Percentiles rank a stretch among this genome's conserved stretches.
Conservation (phyloP, 1,284 basidiomycete genomes). For the Ganoderma meredithae region DNA sequence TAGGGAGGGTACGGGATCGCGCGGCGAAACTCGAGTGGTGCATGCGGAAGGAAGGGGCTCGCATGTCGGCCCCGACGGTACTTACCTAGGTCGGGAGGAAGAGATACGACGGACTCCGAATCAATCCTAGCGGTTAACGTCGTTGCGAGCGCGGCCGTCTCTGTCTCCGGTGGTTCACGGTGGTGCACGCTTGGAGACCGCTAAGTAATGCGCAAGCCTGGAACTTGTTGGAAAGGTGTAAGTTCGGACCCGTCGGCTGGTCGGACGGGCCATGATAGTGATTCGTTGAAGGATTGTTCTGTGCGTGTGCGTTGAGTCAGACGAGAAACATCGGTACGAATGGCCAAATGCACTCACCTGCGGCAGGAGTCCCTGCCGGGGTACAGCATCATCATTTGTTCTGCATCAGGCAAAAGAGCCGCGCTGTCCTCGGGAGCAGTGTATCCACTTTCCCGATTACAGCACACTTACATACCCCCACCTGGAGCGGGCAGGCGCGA, state of each 20-base stretch:
- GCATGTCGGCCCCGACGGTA: background rate
- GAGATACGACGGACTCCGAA: background rate
- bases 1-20: background rate
- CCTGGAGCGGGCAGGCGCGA: too few species aligned
- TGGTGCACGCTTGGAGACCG: too few species aligned
- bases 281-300: too few species aligned
- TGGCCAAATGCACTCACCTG: conserved; percentile 10
- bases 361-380: background rate
- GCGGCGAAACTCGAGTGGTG: background rate
- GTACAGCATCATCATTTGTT: background rate
- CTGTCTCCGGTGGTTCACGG: too few species aligned
- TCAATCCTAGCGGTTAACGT: background rate
- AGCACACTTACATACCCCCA: too few species aligned
- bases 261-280: background rate
- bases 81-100: background rate
- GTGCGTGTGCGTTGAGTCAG: background rate
- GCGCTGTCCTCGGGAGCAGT: background rate
- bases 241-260: background rate
- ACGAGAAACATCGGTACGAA: background rate
- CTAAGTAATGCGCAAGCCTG: too few species aligned
- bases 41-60: background rate
- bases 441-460: background rate
- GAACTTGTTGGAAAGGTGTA: background rate
- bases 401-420: background rate
- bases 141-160: too few species aligned